Conservation (phyloP, 495 filamentous ascomycete species). For the Pseudomonodictys pantanalensis region DNA sequence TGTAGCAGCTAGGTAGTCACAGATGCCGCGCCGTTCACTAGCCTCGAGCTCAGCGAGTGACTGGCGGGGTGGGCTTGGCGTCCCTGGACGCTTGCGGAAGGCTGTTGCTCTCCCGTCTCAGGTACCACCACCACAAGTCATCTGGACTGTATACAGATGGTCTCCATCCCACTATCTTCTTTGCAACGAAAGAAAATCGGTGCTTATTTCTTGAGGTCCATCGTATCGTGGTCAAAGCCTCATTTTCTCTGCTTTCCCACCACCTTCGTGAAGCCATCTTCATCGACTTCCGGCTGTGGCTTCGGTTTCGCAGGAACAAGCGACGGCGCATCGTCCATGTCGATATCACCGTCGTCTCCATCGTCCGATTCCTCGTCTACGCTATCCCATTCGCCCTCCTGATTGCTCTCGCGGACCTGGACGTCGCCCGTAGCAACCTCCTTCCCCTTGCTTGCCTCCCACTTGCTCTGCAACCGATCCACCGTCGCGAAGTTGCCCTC, state of each 20-base stretch:
- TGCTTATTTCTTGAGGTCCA: neutral
- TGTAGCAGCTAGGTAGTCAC: too few species aligned
- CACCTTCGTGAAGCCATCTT: conserved; percentile 93
- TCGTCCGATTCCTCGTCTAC: conserved; percentile 55
- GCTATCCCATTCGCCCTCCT: conserved; percentile 54
- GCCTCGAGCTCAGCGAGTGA: too few species aligned
- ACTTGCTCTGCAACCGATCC: conserved; percentile 63
- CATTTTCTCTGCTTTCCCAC: conserved; percentile 66
- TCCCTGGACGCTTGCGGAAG: too few species aligned
- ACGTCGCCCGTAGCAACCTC: conserved; percentile 48
- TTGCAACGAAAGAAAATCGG: too few species aligned
- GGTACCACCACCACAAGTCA: too few species aligned
- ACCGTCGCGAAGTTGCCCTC: conserved; percentile 66
- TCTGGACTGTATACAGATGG: too few species aligned
- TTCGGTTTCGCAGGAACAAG: conserved; percentile 56
- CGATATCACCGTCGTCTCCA: conserved; percentile 53
- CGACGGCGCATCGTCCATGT: conserved; percentile 63
- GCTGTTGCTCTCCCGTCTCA: too few species aligned
- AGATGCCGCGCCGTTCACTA: too few species aligned
- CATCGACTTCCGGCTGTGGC: conserved; percentile 74
- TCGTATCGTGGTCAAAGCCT: neutral
- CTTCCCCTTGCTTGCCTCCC: conserved; percentile 56
- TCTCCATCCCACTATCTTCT: too few species aligned
- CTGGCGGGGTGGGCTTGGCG: too few species aligned
- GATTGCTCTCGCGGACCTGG: conserved; percentile 39